Evolutionary conservation across 176 grass and related monocot species (phyloP).

Genomic region (Musa acuminata): DNA sequence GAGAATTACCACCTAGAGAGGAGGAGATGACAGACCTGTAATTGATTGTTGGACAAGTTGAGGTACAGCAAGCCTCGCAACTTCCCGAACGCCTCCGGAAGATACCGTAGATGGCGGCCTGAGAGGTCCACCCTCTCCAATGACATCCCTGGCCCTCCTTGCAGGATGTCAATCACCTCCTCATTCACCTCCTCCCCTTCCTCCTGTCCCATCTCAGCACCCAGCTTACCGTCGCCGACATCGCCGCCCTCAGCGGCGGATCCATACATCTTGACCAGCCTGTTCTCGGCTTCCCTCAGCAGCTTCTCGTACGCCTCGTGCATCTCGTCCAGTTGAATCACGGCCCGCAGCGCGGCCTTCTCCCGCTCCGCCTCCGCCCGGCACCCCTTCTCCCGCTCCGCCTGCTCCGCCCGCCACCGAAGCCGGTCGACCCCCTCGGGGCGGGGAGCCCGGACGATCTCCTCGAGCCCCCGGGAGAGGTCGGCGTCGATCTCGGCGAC

Average conservation of each 20-base stretch:
- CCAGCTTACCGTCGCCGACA: not conserved
- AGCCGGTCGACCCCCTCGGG: constrained; percentile 8
- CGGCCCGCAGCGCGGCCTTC: constrained; percentile 26
- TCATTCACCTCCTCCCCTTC: constrained; percentile 31
- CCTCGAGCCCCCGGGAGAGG: constrained; percentile 16
- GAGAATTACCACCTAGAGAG: not conserved
- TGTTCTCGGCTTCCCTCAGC: constrained; percentile 54
- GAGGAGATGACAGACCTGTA: constrained; percentile 41
- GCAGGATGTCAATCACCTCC: constrained; percentile 64
- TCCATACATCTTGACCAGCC: constrained; percentile 56
- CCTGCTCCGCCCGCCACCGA: constrained; percentile 12
- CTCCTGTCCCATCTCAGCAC: not conserved
- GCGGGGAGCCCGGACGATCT: constrained; percentile 17
- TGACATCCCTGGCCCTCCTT: constrained; percentile 34
- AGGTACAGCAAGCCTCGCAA: constrained; percentile 59
- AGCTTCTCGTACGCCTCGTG: constrained; percentile 57
- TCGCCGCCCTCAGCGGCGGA: constrained; percentile 29
- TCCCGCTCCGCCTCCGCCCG: constrained; percentile 19
- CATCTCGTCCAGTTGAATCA: constrained; percentile 65
- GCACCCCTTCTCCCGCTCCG: constrained; percentile 11
- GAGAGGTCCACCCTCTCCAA: constrained; percentile 37
- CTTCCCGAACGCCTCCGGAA: constrained; percentile 14
- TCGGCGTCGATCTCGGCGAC: constrained; percentile 15
- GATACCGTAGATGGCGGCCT: not conserved
- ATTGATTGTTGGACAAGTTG: constrained; percentile 65